Evolutionary conservation across 169 alveolate species (phyloP).

Genomic region (Blepharisma undulans): DNA sequence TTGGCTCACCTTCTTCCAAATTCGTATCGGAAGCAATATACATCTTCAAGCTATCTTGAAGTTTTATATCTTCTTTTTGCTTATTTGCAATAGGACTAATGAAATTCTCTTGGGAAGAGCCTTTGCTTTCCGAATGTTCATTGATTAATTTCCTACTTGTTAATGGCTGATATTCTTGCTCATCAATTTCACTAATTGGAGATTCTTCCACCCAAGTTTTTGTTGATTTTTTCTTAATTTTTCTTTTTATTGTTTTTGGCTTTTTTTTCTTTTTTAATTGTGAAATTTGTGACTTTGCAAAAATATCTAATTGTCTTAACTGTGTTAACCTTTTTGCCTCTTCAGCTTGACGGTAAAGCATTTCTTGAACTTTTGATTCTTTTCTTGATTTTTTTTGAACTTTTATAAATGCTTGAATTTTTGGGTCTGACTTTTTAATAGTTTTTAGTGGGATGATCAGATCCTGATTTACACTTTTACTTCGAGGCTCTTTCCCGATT

Average conservation of each 20-base stretch:
- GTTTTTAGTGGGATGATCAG: background rate
- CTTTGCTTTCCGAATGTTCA: background rate
- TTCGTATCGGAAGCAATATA: background rate
- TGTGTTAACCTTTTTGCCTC: background rate
- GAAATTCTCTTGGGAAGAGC: background rate
- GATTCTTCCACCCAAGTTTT: background rate
- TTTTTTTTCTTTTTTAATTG: background rate
- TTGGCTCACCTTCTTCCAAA: background rate
- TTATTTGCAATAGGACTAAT: background rate
- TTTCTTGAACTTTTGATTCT: background rate
- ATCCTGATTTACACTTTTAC: background rate
- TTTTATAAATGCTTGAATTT: slow-evolving; percentile 9
- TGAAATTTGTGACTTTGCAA: background rate
- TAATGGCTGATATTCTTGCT: background rate
- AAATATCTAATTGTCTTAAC: background rate
- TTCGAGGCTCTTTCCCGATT: background rate
- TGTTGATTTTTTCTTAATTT: background rate
- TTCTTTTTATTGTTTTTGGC: background rate
- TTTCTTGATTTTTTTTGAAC: background rate
- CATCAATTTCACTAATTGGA: background rate
- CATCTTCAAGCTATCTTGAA: background rate
- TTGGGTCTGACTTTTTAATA: background rate
- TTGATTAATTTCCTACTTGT: background rate
- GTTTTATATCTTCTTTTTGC: background rate
- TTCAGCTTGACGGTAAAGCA: background rate